A percentile compares a stretch with the other conserved stretches of the same genome.
phyloP scores from a whole-genome alignment of 768 basidiomycete genomes.

The Dendrothele bispora region DNA sequence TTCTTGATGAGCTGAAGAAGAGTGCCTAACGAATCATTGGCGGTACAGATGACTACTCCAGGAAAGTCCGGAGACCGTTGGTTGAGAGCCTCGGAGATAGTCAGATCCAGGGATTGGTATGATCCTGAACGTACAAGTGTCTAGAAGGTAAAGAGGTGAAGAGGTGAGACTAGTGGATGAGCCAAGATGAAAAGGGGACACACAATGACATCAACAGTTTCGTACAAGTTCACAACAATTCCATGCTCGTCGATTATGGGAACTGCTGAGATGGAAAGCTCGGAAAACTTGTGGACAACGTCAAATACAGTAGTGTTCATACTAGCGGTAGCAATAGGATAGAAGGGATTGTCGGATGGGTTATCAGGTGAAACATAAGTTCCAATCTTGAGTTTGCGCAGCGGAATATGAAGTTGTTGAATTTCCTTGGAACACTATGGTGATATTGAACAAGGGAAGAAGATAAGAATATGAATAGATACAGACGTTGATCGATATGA shows the following conservation, averaged over 20 bases:
- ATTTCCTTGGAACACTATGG: constrained; percentile 83
- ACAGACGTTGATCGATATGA: constrained; percentile 95
- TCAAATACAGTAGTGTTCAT: constrained; percentile 93
- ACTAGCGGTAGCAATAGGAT: constrained; percentile 91
- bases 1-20: constrained; percentile 91
- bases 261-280: constrained; percentile 92
- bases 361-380: constrained; percentile 74
- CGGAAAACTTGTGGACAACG: constrained; percentile 98
- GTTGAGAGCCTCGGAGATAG: constrained; percentile 87
- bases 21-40: constrained; percentile 87
- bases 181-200: constrained; percentile 29
- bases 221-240: constrained; percentile 93
- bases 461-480: constrained; percentile 8
- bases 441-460: constrained; percentile 10
- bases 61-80: constrained; percentile 95
- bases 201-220: constrained; percentile 98
- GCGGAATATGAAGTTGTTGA: constrained; percentile 71
- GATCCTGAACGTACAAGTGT: constrained; percentile 92
- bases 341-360: constrained; percentile 66
- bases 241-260: constrained; percentile 94
- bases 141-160: constrained; percentile 38
- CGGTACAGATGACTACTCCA: constrained; percentile 94
- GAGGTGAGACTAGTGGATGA: neutral
- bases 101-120: constrained; percentile 95
- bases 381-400: constrained; percentile 89